phyloP scores from a whole-genome alignment of 2,329 filamentous ascomycete genomes.

The Colletotrichum sp. region DNA sequence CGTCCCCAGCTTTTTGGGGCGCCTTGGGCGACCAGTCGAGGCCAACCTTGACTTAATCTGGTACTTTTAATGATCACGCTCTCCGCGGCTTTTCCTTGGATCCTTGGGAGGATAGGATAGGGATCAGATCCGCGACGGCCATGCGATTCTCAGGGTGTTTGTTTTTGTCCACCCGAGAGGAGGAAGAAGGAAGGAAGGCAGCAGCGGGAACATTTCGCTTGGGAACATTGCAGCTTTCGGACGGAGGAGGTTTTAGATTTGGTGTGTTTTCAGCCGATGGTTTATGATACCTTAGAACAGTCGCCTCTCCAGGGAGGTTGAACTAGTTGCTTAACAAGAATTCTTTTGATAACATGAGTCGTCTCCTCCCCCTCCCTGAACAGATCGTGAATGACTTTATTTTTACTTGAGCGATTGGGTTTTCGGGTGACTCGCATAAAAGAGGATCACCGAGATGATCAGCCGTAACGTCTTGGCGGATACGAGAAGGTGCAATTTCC shows the following conservation, averaged over 20 bases:
- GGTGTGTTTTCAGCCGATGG: not conserved
- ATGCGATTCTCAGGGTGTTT: not conserved
- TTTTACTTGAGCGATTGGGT: not conserved
- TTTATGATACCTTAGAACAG: conserved; percentile 10
- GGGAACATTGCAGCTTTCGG: not conserved
- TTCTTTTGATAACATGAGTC: not conserved
- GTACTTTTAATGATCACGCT: conserved; percentile 17
- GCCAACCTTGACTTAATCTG: conserved; percentile 5
- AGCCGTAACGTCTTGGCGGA: not conserved
- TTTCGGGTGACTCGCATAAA: not conserved
- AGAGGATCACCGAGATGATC: not conserved
- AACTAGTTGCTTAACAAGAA: not conserved
- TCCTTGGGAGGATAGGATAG: not conserved
- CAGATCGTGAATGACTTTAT: not conserved
- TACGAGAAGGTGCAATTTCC: not conserved
- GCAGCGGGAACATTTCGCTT: not conserved
- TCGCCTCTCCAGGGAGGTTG: not conserved
- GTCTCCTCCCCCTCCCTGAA: not conserved
- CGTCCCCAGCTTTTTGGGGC: not conserved
- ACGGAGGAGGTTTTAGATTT: not conserved
- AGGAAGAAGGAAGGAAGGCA: not conserved
- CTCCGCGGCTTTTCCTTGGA: not conserved
- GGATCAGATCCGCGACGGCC: conserved; percentile 1
- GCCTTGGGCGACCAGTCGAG: not conserved
- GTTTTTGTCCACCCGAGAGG: not conserved